Base-by-base conservation (phyloP, 768 basidiomycete genomes). In the Chalciporus piperatus region DNA sequence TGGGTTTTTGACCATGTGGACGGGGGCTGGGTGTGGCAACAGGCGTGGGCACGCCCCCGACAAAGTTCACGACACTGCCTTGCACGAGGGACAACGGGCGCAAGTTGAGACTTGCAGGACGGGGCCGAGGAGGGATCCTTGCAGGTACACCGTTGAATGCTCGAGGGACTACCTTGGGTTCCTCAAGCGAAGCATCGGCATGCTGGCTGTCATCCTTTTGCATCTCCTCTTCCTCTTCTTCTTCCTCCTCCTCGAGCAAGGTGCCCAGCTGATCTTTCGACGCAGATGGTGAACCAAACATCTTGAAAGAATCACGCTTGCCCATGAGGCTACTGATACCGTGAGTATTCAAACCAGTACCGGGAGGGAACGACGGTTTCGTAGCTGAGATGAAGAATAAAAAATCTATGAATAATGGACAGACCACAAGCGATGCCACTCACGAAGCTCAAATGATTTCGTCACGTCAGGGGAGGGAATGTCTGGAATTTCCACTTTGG, bases 401-500 rank as follows among this genome's bases (percentile, higher is more conserved):
- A 13, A 57, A 45, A 11, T 14, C 7, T 2, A 39, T 5, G 48
- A 11, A 28, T 40, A 37, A 51, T 40, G 25, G 32, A 43, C 22
- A 22, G 22, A 51, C 20, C 54, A 59, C 10, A 0, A n/a, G 14
- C 44, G 48, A 38, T 22, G 41, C 41, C 22, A 82, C 84, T 69
- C 62, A 89, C 88, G 76, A 55, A 88, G 80, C 51, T 89, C 85
- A 61, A 82, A 85, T 50, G 79, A 64, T 52, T 78, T 79, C 60
- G 82, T 76, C 52, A 77, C 64, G 48, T 81, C 78, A 9, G 85
- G 78, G 1, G 79, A 80, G 30, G 77, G 73, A 30, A 92, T 74
- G 56, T 92, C 89, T 25, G 90, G 90, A 20, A 93, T 92, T 71
- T 92, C 87, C 19, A 93, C 90, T 61, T 81, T 89, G 56, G 82